Evolutionary conservation across 495 filamentous ascomycete species (phyloP), one percentile per base, ranked within the genome.

Genomic region (Jackrogersella multiformis): DNA sequence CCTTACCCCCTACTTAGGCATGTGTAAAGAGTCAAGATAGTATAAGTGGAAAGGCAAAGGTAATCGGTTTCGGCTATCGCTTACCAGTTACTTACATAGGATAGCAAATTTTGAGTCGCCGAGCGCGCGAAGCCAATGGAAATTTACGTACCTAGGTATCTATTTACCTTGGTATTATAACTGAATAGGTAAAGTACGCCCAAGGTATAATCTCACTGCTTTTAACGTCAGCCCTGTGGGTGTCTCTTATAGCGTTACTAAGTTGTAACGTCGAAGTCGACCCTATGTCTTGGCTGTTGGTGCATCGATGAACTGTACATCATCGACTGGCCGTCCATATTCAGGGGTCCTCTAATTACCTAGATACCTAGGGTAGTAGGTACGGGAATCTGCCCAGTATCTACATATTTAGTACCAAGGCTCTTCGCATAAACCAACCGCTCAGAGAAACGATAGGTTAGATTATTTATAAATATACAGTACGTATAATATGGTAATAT

Each of bases 181-280:
- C 54, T 2, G 44, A 48, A 34, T 55, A 49, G 32, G 44, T 48
- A 39, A 30, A 30, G n/a, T 53, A 6, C 15, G 8, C 18, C 30
- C 26, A 21, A 51, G 36, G 56, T 60, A 60, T 39, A 18, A 28
- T 61, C 49, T 44, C 21, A 32, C 21, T 26, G 15, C 49, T 64
- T 18, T 30, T 38, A 58, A 70, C 57, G 57, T 66, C 67, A 70
- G 67, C 67, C 61, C 66, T 49, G 67, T 66, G 61, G 51, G 52
- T 56, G 39, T 49, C 56, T 68, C n/a, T n/a, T n/a, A n/a, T n/a
- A 24, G 32, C 44, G 57, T 68, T 63, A 52, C 54, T 55, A 51
- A 56, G 26, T 23, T 56, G 55, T 61, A 49, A 60, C 59, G 32
- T 64, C 34, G 39, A 59, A 42, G 34, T 35, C 10, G 34, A 26